Evolutionary conservation across 176 grass and related monocot species (phyloP).

Genomic region (Pontederia crassipes): DNA sequence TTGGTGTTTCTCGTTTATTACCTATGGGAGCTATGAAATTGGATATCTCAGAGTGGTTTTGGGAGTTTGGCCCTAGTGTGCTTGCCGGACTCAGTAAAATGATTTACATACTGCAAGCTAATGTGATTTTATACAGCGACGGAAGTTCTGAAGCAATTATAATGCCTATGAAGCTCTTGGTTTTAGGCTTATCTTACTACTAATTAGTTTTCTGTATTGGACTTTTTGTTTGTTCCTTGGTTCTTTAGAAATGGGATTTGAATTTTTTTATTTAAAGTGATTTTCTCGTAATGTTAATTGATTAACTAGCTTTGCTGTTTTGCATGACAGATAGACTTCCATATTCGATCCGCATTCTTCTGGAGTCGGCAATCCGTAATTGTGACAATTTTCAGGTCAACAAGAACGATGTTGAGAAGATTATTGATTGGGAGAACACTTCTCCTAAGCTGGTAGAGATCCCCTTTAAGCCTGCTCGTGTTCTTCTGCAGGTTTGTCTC

Average conservation of each 20-base stretch:
- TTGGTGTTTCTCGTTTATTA: neutral
- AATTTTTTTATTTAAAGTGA: too few relatives aligned
- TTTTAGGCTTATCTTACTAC: too few relatives aligned
- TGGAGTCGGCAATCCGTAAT: conserved; percentile 86
- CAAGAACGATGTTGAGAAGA: conserved; percentile 74
- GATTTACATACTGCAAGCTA: too few relatives aligned
- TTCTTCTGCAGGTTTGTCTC: conserved; percentile 76
- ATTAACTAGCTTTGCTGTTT: conserved; percentile 7
- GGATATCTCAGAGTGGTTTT: too few relatives aligned
- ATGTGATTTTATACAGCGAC: too few relatives aligned
- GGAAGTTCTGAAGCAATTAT: too few relatives aligned
- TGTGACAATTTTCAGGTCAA: conserved; percentile 90
- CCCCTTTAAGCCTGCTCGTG: conserved; percentile 88
- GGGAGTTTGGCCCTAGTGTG: too few relatives aligned
- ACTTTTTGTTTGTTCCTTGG: too few relatives aligned
- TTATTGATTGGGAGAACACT: conserved; percentile 89
- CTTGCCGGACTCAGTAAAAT: too few relatives aligned
- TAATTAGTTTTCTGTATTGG: too few relatives aligned
- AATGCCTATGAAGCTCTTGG: too few relatives aligned
- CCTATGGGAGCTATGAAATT: neutral
- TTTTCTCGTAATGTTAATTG: neutral
- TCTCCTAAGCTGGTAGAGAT: conserved; percentile 85
- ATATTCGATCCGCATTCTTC: conserved; percentile 78
- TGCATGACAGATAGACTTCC: conserved; percentile 72
- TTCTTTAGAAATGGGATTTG: too few relatives aligned